A percentile compares a stretch with the other conserved stretches of the same genome.
Evolutionary conservation across 306 rosid genomes (phyloP).

Genomic region (Gillenia trifoliata): DNA sequence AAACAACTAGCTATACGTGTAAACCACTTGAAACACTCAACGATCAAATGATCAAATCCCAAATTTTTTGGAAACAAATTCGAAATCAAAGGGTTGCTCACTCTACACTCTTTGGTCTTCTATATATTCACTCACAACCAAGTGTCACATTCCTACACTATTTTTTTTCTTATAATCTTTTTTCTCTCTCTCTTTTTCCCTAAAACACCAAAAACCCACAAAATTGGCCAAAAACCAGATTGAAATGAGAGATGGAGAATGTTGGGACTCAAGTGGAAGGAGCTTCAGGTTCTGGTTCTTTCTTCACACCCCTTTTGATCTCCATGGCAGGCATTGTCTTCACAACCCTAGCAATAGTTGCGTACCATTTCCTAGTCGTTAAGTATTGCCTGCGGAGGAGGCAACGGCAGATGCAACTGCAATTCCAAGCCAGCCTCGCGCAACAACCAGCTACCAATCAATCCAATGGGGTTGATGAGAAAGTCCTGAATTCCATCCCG

Average conservation of each 20-base stretch:
- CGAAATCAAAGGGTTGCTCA: background rate
- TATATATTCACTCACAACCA: background rate
- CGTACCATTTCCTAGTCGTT: constrained; percentile 33
- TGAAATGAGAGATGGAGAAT: constrained; percentile 16
- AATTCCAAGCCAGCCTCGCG: background rate
- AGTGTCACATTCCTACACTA: background rate
- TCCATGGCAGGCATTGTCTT: constrained; percentile 27
- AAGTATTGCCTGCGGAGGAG: constrained; percentile 15
- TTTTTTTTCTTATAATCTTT: background rate
- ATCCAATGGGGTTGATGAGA: constrained; percentile 22
- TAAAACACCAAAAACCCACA: background rate
- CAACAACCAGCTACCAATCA: background rate
- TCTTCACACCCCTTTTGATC: constrained; percentile 36
- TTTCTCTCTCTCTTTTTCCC: background rate
- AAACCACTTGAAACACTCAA: constrained; percentile 21
- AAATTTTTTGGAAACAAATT: constrained; percentile 15
- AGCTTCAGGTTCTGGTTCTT: constrained; percentile 12
- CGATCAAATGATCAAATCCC: constrained; percentile 21
- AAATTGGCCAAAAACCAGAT: background rate
- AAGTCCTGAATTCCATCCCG: constrained; percentile 35
- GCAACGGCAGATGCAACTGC: constrained; percentile 7
- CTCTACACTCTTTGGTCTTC: background rate
- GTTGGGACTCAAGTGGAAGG: background rate
- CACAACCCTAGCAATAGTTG: constrained; percentile 23
- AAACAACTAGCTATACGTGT: constrained; percentile 13